A percentile compares a stretch with the other conserved stretches of the same genome.
These are phyloP conservation scores for Fonsecaea nubica DNA, from an alignment of 2,329 filamentous ascomycete genomes.

Conservation along the genomic window DNA sequence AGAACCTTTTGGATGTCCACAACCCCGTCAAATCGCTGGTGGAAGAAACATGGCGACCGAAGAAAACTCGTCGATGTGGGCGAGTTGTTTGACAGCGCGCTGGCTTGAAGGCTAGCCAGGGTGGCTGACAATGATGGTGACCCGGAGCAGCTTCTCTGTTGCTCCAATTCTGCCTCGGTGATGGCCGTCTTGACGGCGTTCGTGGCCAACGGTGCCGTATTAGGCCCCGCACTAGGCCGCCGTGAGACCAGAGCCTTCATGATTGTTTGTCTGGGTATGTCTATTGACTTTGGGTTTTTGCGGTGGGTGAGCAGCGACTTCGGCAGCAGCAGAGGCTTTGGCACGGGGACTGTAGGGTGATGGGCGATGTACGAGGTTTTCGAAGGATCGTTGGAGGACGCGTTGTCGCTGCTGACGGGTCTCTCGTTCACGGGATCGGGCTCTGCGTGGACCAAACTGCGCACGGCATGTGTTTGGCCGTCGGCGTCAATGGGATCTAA, in stretches of 20 bases:
- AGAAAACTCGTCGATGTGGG: constrained; percentile 66
- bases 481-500: constrained; percentile 52
- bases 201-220: constrained; percentile 48
- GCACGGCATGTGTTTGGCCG: constrained; percentile 42
- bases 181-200: constrained; percentile 24
- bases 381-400: constrained; percentile 36
- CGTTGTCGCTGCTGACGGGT: constrained; percentile 36
- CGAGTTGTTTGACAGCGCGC: constrained; percentile 52
- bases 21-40: constrained; percentile 93
- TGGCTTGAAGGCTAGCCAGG: constrained; percentile 59
- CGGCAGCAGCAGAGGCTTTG: constrained; percentile 47
- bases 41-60: constrained; percentile 95
- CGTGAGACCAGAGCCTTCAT: constrained; percentile 79
- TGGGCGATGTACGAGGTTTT: constrained; percentile 43
- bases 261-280: constrained; percentile 79
- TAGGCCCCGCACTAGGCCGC: constrained; percentile 63
- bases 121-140: constrained; percentile 67
- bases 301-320: constrained; percentile 51
- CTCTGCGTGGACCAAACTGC: constrained; percentile 34
- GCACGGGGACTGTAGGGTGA: constrained; percentile 42
- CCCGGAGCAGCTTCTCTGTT: constrained; percentile 53
- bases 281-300: constrained; percentile 64
- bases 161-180: constrained; percentile 26
- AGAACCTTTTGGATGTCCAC: constrained; percentile 94
- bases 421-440: constrained; percentile 35